A percentile compares a stretch with the other conserved stretches of the same genome.
Evolutionary conservation across 306 rosid genomes (phyloP).

Genomic region (Amphicarpaea edgeworthii): DNA sequence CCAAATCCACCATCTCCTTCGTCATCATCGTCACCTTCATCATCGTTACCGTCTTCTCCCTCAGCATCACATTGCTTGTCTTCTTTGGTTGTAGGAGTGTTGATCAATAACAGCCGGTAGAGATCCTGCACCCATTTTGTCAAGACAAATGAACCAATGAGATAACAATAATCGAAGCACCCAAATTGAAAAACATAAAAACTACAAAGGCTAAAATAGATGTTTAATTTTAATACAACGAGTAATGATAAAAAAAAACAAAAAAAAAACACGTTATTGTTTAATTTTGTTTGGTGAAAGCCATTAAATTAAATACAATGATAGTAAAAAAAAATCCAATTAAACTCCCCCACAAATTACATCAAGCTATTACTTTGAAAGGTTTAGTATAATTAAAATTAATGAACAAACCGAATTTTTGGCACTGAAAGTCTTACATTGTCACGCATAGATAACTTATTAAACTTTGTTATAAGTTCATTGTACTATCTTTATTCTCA

Average conservation of each 20-base stretch:
- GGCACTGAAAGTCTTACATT: not conserved
- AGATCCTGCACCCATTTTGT: slow-evolving; percentile 60
- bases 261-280: too few relatives aligned
- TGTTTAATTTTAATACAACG: not conserved
- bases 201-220: too few relatives aligned
- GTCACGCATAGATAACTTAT: too few relatives aligned
- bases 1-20: slow-evolving; percentile 71
- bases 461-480: too few relatives aligned
- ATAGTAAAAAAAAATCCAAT: not conserved
- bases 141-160: not conserved
- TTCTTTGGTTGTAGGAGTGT: slow-evolving; percentile 48
- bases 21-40: slow-evolving; percentile 65
- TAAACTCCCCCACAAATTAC: not conserved
- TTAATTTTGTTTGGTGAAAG: not conserved
- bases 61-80: slow-evolving; percentile 65
- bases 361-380: not conserved
- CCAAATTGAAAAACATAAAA: not conserved
- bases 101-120: slow-evolving; percentile 40
- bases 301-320: not conserved
- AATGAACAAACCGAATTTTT: not conserved
- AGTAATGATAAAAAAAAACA: not conserved
- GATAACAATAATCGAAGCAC: not conserved
- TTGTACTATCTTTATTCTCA: too few relatives aligned
- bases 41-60: slow-evolving; percentile 65
- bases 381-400: not conserved